Base-by-base conservation (phyloP, 2,329 filamentous ascomycete genomes). In the Fusarium oxysporum region DNA sequence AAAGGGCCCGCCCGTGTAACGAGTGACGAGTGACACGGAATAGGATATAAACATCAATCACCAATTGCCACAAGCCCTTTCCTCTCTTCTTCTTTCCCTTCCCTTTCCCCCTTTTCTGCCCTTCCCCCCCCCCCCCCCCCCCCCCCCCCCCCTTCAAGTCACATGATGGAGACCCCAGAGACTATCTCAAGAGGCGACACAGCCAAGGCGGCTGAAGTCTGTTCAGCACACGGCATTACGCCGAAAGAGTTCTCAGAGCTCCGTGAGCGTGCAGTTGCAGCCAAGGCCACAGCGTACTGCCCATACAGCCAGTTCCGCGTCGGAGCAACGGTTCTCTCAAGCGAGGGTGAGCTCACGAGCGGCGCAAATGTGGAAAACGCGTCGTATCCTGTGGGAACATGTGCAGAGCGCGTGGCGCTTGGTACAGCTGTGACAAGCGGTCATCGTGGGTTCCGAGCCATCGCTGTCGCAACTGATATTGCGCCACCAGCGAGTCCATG, bases 281-380 rank as follows among this genome's bases (percentile, higher is more conserved):
- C 95, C 67, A 97, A 97, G 82, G 86, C 86, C 5, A 88, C 86
- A 60, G 95, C 96, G 40, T 97, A 98, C 85, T 97, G 95, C 89
- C 95, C 93, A 7, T 97, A 98, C 86, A 97, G 94, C 77, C 89
- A 92, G 68, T 99, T 98, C 87, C 93, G 92, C 72, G 96, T 99
- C 70, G 96, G 96, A 71, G 92, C 93, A 55, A 91, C 93, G 38
- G 83, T 98, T 68, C 90, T 98, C 70, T 81, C 81, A 41, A 79
- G 82, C 16, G 82, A 86, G 35, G 88, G 87, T 6, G 72, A 76
- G 57, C 70, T 80, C 54, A 78, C 80, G 54, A 73, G 76, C 51
- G 96, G 96, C 61, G 95, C 93, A 71, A 97, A 97, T 80, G 91
- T 98, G 70, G 96, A 99, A 84, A 98, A 98, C 80, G 95, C 94